A percentile compares a stretch with the other conserved stretches of the same genome.
These are phyloP conservation scores for Penstemon barbatus DNA, from an alignment of 257 asterid genomes.

Conservation along the genomic window DNA sequence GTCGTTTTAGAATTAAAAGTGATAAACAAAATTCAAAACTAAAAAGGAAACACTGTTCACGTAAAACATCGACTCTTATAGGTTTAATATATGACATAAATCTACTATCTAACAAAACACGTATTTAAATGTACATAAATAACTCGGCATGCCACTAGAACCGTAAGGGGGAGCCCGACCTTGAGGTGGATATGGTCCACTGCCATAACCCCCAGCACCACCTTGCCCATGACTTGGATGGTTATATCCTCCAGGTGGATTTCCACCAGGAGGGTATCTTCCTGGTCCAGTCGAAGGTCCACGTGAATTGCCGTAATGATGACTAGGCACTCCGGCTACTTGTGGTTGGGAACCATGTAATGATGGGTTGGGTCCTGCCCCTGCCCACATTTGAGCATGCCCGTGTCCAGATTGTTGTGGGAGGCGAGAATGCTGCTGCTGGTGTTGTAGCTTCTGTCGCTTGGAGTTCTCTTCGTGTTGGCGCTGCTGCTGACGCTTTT, in stretches of 20 bases:
- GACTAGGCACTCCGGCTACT: slow-evolving; percentile 61
- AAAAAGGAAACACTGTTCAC: no score
- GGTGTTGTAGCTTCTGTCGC: slow-evolving; percentile 74
- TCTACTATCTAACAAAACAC: no score
- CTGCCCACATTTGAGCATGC: slow-evolving; percentile 65
- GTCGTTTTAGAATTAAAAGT: no score
- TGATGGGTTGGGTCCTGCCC: slow-evolving; percentile 62
- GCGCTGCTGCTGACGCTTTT: slow-evolving; percentile 81
- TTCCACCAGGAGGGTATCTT: slow-evolving; percentile 72
- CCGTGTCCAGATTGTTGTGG: slow-evolving; percentile 78
- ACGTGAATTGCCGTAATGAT: slow-evolving; percentile 71
- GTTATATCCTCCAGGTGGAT: slow-evolving; percentile 72
- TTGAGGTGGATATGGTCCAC: slow-evolving; percentile 61
- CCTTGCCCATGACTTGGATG: slow-evolving; percentile 79
- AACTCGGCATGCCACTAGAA: slow-evolving; percentile 53
- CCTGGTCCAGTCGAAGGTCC: slow-evolving; percentile 79
- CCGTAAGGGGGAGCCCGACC: slow-evolving; percentile 77
- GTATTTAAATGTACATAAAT: no score
- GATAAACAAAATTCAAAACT: no score
- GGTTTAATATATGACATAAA: no score
- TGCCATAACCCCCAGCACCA: slow-evolving; percentile 61
- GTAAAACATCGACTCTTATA: no score
- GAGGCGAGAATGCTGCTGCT: slow-evolving; percentile 61
- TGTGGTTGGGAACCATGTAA: slow-evolving; percentile 58
- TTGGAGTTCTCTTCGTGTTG: slow-evolving; percentile 75